Percentiles rank a stretch among this genome's conserved stretches.
phyloP scores from a whole-genome alignment of 768 basidiomycete species.

The Tricholoma sp. region DNA sequence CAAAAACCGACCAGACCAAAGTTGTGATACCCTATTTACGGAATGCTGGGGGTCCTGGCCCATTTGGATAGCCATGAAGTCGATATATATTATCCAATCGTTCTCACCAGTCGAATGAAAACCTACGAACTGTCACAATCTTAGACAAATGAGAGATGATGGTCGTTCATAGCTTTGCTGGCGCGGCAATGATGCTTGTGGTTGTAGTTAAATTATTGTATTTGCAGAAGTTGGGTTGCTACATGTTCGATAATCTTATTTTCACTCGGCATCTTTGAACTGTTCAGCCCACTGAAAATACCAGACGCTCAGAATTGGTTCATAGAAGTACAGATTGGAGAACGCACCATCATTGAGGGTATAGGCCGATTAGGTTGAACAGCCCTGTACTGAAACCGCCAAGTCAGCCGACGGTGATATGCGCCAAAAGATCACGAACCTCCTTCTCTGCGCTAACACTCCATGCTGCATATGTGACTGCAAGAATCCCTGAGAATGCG shows the following conservation, averaged over 20 bases:
- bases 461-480: conserved; percentile 63
- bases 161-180: neutral
- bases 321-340: neutral
- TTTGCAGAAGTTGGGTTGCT: neutral
- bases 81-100: too few relatives aligned
- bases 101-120: too few relatives aligned
- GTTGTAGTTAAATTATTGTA: neutral
- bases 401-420: conserved; percentile 1
- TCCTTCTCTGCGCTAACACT: conserved; percentile 72
- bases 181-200: neutral
- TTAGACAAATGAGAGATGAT: too few relatives aligned
- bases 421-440: conserved; percentile 39
- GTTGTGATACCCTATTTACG: too few relatives aligned
- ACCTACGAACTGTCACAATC: too few relatives aligned
- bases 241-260: conserved; percentile 7
- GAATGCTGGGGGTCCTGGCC: too few relatives aligned
- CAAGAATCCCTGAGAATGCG: conserved; percentile 60
- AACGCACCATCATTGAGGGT: conserved; percentile 71
- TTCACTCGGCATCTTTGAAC: conserved; percentile 18
- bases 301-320: neutral
- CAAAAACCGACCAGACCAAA: too few relatives aligned
- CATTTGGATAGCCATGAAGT: too few relatives aligned
- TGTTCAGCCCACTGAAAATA: conserved; percentile 31
- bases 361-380: conserved; percentile 62
- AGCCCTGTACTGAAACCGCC: conserved; percentile 42